Percentiles rank a stretch among this genome's conserved stretches.
phyloP scores from a whole-genome alignment of 495 filamentous ascomycete genomes.

The Trichoderma orchidacearum region DNA sequence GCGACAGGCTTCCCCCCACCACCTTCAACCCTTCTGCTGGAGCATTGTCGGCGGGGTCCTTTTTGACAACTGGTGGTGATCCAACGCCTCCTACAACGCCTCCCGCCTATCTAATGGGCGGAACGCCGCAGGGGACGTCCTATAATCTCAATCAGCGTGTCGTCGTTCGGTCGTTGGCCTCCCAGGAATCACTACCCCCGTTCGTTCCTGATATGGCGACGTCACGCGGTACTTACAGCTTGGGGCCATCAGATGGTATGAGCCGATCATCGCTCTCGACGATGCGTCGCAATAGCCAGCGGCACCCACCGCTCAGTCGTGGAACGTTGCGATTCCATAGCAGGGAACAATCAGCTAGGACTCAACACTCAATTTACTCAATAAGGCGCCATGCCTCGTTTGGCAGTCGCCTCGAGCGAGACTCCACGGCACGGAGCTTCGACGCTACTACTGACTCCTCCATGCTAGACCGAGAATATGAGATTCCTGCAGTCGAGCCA shows the following conservation, averaged over 20 bases:
- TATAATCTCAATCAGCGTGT: conserved; percentile 32
- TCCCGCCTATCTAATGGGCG: conserved; percentile 21
- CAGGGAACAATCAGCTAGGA: conserved; percentile 24
- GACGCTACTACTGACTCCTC: conserved; percentile 44
- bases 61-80: conserved; percentile 26
- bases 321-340: conserved; percentile 14
- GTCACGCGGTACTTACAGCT: conserved; percentile 6
- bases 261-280: conserved; percentile 4
- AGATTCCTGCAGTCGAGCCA: conserved; percentile 28
- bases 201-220: conserved; percentile 25
- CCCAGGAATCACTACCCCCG: conserved; percentile 19
- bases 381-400: conserved; percentile 43
- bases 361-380: conserved; percentile 23
- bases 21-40: conserved; percentile 30
- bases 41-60: conserved; percentile 29
- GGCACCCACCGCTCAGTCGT: conserved; percentile 19
- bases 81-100: conserved; percentile 42
- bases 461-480: conserved; percentile 11
- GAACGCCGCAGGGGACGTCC: conserved; percentile 34
- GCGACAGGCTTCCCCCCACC: conserved; percentile 24
- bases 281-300: conserved; percentile 10
- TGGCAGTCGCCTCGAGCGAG: conserved; percentile 53
- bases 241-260: conserved; percentile 13
- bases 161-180: conserved; percentile 11
- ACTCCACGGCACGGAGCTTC: conserved; percentile 43